These are phyloP conservation scores for Trichophyton schoenleinii DNA, from an alignment of 2,329 filamentous ascomycete genomes.

Conservation along the genomic window DNA sequence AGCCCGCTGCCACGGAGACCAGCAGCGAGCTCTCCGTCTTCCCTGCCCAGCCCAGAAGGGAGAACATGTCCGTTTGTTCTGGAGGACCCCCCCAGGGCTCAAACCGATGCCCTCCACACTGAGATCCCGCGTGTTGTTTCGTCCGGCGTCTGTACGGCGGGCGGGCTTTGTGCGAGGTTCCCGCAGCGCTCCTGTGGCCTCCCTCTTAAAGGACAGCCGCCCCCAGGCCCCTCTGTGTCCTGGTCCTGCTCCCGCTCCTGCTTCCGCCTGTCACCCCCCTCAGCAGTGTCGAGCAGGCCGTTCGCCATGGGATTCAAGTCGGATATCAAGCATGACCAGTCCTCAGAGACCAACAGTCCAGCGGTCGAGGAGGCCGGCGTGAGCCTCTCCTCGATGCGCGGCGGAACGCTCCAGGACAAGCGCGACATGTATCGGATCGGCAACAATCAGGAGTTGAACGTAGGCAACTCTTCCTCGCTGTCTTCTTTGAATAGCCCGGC, in stretches of 20 bases:
- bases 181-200: background rate
- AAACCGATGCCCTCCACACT: background rate
- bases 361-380: background rate
- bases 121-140: background rate
- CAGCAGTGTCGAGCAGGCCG: background rate
- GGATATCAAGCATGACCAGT: background rate
- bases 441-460: conserved; percentile 22
- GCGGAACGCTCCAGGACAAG: conserved; percentile 21
- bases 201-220: background rate
- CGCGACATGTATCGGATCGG: conserved; percentile 25
- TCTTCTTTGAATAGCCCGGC: too few species aligned
- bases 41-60: background rate
- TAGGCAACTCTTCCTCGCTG: conserved; percentile 6
- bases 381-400: background rate
- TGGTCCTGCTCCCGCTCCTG: background rate
- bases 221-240: background rate
- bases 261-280: background rate
- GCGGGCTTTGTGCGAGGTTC: background rate
- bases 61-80: background rate
- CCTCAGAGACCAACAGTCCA: background rate
- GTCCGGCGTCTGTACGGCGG: background rate
- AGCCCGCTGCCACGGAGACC: background rate
- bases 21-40: background rate
- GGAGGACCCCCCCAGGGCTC: background rate
- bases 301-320: background rate